Evolutionary conservation across 2,329 filamentous ascomycete genomes (phyloP), one percentile per base, ranked within the genome.

Genomic region (Helminthosporium solani): DNA sequence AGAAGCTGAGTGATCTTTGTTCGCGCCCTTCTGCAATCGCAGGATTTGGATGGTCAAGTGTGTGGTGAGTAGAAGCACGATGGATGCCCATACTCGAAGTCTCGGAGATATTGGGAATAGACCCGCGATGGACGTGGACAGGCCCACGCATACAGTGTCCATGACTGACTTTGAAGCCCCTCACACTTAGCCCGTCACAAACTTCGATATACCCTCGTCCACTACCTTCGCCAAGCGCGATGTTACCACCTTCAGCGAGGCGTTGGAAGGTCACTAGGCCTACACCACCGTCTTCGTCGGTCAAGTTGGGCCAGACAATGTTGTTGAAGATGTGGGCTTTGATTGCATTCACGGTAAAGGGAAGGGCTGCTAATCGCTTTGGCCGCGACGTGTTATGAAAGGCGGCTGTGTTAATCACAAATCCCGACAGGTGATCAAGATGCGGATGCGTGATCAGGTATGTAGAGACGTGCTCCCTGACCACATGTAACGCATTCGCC

Each of bases 301-400:
- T 95, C 31, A 99, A 74, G 58, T 99, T 99, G 0, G 94, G 94
- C 94, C 94, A 99, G 43, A 97, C 95, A 47, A 96, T 76, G 63
- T 96, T 95, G 71, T 99, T 99, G 76, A 99, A 99, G 49, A 99
- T 89, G 70, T 99, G 91, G 0, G 78, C 84, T 68, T 96, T 97
- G 70, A 99, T 85, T 0, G 92, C 91, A 36, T 89, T 80, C 41
- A 99, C 91, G n/a, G 92, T 95, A 21, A 84, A 86, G 0, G 91
- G 90, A 3, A 97, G 75, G 0, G 88, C 92, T 1, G 92, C 90
- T 12, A 99, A 76, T 19, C 87, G 83, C 71, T 97, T 99, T 0
- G 90, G 89, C 25, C 79, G 76, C 21, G 85, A 83, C 2, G 86
- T 82, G 23, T 87, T 88, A 23, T 89, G 86, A 16, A 95, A 82